Percentiles rank a stretch among this genome's conserved stretches.
Conservation (phyloP, 2,329 filamentous ascomycete genomes). For the Capronia americana region DNA sequence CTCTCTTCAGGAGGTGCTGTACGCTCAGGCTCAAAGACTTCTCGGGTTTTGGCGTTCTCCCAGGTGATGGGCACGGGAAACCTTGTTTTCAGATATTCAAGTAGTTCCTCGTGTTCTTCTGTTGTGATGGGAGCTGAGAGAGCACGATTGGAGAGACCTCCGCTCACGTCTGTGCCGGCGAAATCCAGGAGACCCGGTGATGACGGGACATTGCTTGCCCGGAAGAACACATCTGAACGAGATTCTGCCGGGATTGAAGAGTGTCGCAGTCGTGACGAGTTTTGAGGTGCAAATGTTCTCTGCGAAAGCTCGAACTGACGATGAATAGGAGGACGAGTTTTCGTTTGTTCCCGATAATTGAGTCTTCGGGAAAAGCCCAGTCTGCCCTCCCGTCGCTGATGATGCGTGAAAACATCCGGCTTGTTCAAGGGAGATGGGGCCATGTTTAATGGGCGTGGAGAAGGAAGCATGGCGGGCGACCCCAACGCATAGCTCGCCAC, state of each 20-base stretch:
- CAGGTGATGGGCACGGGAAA: constrained; percentile 4
- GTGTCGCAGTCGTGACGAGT: background rate
- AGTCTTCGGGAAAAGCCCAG: background rate
- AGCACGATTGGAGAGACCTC: background rate
- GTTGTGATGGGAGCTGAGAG: constrained; percentile 4
- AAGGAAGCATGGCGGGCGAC: background rate
- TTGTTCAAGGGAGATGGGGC: background rate
- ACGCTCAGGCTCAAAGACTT: constrained; percentile 2
- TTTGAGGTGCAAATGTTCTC: background rate
- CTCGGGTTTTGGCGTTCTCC: background rate
- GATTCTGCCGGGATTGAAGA: constrained; percentile 2
- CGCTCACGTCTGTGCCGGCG: background rate
- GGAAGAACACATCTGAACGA: background rate
- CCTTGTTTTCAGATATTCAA: background rate
- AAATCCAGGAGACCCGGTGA: background rate
- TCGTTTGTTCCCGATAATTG: background rate
- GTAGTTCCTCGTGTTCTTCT: background rate
- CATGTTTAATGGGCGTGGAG: background rate
- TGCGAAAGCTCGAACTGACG: background rate
- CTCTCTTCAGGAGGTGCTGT: background rate
- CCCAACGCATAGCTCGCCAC: background rate
- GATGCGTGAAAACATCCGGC: background rate
- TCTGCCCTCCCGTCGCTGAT: background rate
- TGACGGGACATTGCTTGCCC: background rate
- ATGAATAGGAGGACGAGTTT: background rate